phyloP scores from a whole-genome alignment of 768 basidiomycete species.

The Lactarius psammicola region DNA sequence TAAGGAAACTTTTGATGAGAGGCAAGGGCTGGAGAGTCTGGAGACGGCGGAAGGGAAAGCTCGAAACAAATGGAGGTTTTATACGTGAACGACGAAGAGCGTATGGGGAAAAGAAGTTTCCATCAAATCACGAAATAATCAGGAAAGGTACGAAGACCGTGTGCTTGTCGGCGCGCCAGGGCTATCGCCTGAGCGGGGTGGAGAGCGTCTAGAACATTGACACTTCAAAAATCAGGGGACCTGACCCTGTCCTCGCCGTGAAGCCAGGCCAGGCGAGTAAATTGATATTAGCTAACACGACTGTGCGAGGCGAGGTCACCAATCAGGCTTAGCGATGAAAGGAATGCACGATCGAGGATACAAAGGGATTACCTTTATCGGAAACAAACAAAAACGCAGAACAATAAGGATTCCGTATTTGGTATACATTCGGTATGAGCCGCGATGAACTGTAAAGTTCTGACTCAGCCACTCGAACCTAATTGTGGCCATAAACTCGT shows the following conservation, averaged over 20 bases:
- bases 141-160: background rate
- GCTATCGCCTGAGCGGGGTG: background rate
- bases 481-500: slow-evolving; percentile 35
- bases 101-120: slow-evolving; percentile 30
- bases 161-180: background rate
- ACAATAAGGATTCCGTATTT: slow-evolving; percentile 18
- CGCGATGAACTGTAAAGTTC: slow-evolving; percentile 39
- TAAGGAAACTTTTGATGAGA: background rate
- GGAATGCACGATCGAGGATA: slow-evolving; percentile 18
- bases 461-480: slow-evolving; percentile 55
- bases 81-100: slow-evolving; percentile 23
- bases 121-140: background rate
- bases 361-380: slow-evolving; percentile 34
- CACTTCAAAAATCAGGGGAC: background rate
- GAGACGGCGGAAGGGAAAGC: too few relatives aligned
- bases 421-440: slow-evolving; percentile 7
- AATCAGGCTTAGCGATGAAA: slow-evolving; percentile 9
- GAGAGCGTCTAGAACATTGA: background rate
- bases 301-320: too few relatives aligned
- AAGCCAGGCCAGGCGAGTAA: background rate
- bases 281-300: too few relatives aligned
- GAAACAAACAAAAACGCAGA: slow-evolving; percentile 22
- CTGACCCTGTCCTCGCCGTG: background rate
- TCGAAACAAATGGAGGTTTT: background rate
- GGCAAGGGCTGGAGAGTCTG: background rate